Evolutionary conservation across 2,329 filamentous ascomycete species (phyloP).

Genomic region (Aureobasidium namibiae): DNA sequence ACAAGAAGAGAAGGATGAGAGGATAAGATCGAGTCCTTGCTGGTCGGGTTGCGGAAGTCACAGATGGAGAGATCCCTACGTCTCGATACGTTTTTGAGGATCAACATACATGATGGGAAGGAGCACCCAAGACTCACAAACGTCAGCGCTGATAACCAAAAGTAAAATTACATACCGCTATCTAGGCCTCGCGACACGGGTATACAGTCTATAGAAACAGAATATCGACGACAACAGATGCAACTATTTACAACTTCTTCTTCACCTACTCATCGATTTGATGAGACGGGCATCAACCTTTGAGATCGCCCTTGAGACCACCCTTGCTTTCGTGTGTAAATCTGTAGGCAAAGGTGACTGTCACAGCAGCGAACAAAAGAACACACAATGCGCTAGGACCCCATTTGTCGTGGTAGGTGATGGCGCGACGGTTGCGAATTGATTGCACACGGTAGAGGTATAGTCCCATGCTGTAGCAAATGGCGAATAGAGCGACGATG

Average conservation of each 20-base stretch:
- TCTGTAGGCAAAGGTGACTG: constrained; percentile 72
- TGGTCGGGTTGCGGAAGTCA: not conserved
- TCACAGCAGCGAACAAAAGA: constrained; percentile 63
- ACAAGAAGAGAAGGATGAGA: not conserved
- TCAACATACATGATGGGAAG: not conserved
- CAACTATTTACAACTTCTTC: not conserved
- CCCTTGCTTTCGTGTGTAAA: constrained; percentile 48
- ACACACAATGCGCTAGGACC: constrained; percentile 72
- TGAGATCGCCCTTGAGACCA: constrained; percentile 30
- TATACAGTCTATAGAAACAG: constrained; percentile 7
- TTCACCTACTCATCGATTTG: not conserved
- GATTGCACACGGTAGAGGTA: constrained; percentile 84
- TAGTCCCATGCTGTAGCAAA: constrained; percentile 75
- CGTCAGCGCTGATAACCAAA: not conserved
- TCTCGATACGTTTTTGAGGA: too few species aligned
- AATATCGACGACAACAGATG: not conserved
- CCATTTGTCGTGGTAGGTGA: constrained; percentile 83
- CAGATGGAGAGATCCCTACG: not conserved
- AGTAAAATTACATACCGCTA: constrained; percentile 5
- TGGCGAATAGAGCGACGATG: constrained; percentile 63
- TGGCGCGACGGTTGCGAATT: constrained; percentile 75
- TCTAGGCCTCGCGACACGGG: constrained; percentile 1
- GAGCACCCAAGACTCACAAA: not conserved
- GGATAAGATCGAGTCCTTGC: not conserved
- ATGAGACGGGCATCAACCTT: not conserved